A percentile compares a stretch with the other conserved stretches of the same genome.
Evolutionary conservation across 2,329 filamentous ascomycete species (phyloP).

Genomic region (Microcyclospora pomicola): DNA sequence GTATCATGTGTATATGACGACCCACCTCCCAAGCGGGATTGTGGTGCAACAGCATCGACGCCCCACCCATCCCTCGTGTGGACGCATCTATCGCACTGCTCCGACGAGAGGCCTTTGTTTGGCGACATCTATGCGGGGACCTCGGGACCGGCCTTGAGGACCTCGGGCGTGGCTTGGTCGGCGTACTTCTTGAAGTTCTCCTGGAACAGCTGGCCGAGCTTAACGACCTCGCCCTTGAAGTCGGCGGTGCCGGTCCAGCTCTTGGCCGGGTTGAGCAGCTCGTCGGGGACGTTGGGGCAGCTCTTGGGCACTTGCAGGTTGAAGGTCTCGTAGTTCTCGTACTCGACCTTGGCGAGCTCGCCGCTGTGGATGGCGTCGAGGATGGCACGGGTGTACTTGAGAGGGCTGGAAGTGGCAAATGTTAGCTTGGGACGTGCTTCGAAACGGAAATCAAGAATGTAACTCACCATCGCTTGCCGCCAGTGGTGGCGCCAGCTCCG

Average conservation of each 20-base stretch:
- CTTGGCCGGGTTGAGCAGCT: conserved; percentile 88
- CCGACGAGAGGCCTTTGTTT: conserved; percentile 1
- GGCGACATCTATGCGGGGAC: conserved; percentile 1
- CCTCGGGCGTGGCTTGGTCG: conserved; percentile 49
- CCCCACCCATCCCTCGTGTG: not conserved
- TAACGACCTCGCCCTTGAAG: conserved; percentile 79
- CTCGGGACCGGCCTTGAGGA: conserved; percentile 32
- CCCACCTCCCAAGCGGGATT: no score
- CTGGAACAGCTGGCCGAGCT: conserved; percentile 77
- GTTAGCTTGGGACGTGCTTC: no score
- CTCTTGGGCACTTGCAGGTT: conserved; percentile 90
- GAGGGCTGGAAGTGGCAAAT: conserved; percentile 48
- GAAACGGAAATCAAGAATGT: conserved; percentile 50
- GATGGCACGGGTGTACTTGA: conserved; percentile 98
- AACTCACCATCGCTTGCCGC: conserved; percentile 64
- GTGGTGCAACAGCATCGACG: no score
- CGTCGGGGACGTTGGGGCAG: conserved; percentile 75
- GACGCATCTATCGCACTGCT: not conserved
- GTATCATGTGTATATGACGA: no score
- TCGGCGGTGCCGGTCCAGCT: conserved; percentile 75
- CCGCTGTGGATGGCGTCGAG: conserved; percentile 96
- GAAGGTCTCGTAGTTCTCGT: conserved; percentile 92
- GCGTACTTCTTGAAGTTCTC: conserved; percentile 97
- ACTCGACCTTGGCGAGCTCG: conserved; percentile 83
- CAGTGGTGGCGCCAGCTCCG: conserved; percentile 66